phyloP scores from a whole-genome alignment of 2,329 filamentous ascomycete species.

The Lojkania enalia region DNA sequence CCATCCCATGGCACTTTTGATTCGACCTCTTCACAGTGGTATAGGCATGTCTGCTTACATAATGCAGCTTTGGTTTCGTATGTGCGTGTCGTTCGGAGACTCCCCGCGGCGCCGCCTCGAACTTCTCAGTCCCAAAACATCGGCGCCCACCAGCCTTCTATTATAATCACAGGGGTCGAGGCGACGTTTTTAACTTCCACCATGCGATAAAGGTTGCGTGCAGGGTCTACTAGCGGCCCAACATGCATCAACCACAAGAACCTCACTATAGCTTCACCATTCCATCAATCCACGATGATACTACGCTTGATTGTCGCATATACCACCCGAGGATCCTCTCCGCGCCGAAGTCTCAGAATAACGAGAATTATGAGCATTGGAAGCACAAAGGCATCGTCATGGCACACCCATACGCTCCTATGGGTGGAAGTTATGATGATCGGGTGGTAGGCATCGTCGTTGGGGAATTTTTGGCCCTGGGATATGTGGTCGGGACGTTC shows the following conservation, averaged over 20 bases:
- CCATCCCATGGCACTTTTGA: too few species aligned
- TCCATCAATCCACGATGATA: constrained; percentile 80
- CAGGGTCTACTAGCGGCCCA: constrained; percentile 12
- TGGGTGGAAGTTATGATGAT: constrained; percentile 87
- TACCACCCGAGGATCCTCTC: constrained; percentile 60
- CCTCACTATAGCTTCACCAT: constrained; percentile 67
- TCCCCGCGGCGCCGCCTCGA: too few species aligned
- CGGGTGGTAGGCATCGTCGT: constrained; percentile 70
- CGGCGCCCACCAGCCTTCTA: too few species aligned
- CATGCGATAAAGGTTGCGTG: constrained; percentile 9
- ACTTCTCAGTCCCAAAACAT: too few species aligned
- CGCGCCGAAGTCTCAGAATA: constrained; percentile 9
- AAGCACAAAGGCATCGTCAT: constrained; percentile 64
- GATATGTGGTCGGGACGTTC: constrained; percentile 82
- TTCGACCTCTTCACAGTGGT: too few species aligned
- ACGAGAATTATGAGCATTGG: constrained; percentile 25
- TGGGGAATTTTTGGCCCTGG: constrained; percentile 65
- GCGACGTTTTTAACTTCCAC: neutral
- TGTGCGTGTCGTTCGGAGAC: too few species aligned
- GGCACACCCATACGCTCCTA: constrained; percentile 86
- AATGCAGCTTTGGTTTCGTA: too few species aligned
- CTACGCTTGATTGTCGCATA: constrained; percentile 76
- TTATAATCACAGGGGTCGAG: too few species aligned
- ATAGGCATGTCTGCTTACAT: too few species aligned
- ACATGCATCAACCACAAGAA: constrained; percentile 25